Base-by-base conservation (phyloP, 805 yeast species). In the Teunomyces tritomae region DNA sequence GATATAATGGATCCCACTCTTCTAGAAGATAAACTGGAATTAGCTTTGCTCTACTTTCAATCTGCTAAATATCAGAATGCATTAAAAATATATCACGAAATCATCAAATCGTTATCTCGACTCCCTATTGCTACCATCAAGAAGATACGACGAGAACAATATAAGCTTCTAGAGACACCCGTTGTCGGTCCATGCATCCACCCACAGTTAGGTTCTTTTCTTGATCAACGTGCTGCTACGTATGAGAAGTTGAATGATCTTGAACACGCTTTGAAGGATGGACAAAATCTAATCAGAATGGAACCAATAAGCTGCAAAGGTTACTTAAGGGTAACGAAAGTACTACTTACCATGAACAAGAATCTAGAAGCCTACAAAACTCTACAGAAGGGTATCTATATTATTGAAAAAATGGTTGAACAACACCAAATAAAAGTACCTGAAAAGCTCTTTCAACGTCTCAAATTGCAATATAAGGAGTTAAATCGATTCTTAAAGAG, bases 221-320 rank as follows among this genome's bases (percentile, higher is more conserved):
- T 71, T 8, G 84, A 79, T 51, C 75, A 71, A 47, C 55, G 82
- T 14, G 79, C 82, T 0, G 83, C 83, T 2, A 69, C 79, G 1
- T 68, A 59, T 55, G 77, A 76, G 49, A 77, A 76, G 49, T 50
- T 77, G 44, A 57, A 59, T 4, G 56, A 63, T 11, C 43, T 60
- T 3, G 57, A 55, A 0, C 51, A 54, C 8, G 77, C 82, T 0
- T 59, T 69, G 27, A 49, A 51, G 24, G 82, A 77, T 47, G 75
- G 75, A 0, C 54, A 62, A 28, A 52, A 46, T 30, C 52, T 76
- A 37, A 55, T 73, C 3, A 49, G 50, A 10, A 14, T 67, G 2
- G 79, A 77, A 30, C 82, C 81, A 0, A 53, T 71, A 24, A 66
- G 76, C 13, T 75, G 79, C 57, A 78, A 77, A 56, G 81, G 80